phyloP scores from a whole-genome alignment of 2,329 filamentous ascomycete genomes.

The Dactylonectria estremocensis region DNA sequence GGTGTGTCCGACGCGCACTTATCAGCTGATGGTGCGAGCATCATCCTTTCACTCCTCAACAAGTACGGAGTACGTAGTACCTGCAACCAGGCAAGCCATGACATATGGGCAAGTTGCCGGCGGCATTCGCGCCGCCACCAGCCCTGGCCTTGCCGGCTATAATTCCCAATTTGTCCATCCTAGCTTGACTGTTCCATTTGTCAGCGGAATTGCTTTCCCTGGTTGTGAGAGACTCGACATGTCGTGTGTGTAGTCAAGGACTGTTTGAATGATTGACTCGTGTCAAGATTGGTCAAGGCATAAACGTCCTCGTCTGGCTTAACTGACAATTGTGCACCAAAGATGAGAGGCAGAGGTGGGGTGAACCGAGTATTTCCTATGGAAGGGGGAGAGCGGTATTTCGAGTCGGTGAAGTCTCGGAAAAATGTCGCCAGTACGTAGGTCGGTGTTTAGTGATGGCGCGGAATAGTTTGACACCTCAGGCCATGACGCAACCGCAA shows the following conservation, averaged over 20 bases:
- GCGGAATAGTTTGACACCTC: slow-evolving; percentile 35
- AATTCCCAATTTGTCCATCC: slow-evolving; percentile 43
- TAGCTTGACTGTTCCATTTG: slow-evolving; percentile 43
- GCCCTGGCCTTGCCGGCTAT: slow-evolving; percentile 35
- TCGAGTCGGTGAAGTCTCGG: slow-evolving; percentile 50
- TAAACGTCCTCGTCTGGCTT: slow-evolving; percentile 20
- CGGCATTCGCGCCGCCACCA: slow-evolving; percentile 43
- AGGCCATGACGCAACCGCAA: slow-evolving; percentile 30
- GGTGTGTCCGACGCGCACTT: slow-evolving; percentile 38
- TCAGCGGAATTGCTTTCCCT: slow-evolving; percentile 34
- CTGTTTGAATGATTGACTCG: slow-evolving; percentile 32
- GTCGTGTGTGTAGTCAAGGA: slow-evolving; percentile 16
- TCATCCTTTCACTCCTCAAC: slow-evolving; percentile 39
- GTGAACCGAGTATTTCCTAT: slow-evolving; percentile 33
- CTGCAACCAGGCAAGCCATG: slow-evolving; percentile 35
- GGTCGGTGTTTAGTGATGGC: slow-evolving; percentile 36
- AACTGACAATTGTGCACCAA: slow-evolving; percentile 20
- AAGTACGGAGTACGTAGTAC: slow-evolving; percentile 32
- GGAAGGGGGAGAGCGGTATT: slow-evolving; percentile 33
- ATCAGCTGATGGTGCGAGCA: slow-evolving; percentile 44
- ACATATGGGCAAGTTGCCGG: slow-evolving; percentile 41
- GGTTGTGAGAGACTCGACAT: slow-evolving; percentile 18
- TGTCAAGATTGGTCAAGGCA: slow-evolving; percentile 24
- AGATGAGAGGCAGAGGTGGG: slow-evolving; percentile 12
- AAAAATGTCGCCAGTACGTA: slow-evolving; percentile 40